A percentile compares a stretch with the other conserved stretches of the same genome.
phyloP scores from a whole-genome alignment of 257 asterid species.

The Solanum arcanum region DNA sequence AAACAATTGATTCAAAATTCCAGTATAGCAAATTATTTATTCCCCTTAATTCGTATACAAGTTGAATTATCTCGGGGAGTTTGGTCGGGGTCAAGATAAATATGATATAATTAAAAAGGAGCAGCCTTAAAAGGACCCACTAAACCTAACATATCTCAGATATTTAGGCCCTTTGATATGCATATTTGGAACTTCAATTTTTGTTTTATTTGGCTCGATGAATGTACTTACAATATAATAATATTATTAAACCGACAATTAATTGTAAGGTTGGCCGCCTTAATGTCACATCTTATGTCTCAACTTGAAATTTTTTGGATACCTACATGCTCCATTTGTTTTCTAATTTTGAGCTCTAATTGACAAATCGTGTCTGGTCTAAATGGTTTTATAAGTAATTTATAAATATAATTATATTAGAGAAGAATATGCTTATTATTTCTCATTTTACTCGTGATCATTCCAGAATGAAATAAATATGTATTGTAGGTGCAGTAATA shows the following conservation, averaged over 20 bases:
- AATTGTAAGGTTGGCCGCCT: constrained; percentile 3
- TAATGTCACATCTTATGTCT: not conserved
- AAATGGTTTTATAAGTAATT: not conserved
- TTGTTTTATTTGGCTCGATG: constrained; percentile 9
- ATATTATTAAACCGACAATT: not conserved
- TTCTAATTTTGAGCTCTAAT: not conserved
- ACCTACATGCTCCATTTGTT: not conserved
- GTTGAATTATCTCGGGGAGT: not conserved
- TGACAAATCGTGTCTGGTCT: not conserved
- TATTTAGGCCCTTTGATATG: not conserved
- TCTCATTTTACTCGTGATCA: not conserved
- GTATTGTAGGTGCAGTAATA: not conserved
- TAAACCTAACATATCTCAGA: not conserved
- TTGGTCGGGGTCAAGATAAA: not conserved
- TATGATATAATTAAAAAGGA: not conserved
- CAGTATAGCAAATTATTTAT: too few relatives aligned
- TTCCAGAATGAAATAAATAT: not conserved
- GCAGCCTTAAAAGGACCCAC: constrained; percentile 12
- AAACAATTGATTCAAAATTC: too few relatives aligned
- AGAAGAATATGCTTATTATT: not conserved
- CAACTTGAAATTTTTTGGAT: not conserved
- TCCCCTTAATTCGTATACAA: not conserved
- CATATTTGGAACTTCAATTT: not conserved
- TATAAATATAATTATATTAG: not conserved
- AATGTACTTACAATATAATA: not conserved